Conservation (phyloP, 2,329 filamentous ascomycete genomes). For the Teratosphaeria destructans region DNA sequence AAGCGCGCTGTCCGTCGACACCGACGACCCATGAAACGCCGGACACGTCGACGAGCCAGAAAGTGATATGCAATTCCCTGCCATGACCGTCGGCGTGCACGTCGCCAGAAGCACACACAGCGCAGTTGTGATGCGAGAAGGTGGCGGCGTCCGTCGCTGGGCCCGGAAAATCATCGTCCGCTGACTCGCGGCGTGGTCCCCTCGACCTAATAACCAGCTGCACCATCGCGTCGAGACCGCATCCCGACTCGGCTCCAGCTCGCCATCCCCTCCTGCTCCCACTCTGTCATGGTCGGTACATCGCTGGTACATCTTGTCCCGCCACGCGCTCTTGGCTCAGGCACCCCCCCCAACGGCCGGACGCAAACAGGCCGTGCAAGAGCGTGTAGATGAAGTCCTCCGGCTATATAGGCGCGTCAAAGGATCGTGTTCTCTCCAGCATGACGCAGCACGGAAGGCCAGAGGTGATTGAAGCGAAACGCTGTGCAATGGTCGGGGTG, state of each 20-base stretch:
- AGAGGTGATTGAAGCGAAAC: neutral
- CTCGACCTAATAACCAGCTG: neutral
- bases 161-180: neutral
- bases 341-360: neutral
- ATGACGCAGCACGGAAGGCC: neutral
- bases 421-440: neutral
- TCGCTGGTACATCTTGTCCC: neutral
- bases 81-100: slow-evolving; percentile 18
- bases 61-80: slow-evolving; percentile 56
- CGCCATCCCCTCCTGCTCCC: neutral
- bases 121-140: neutral
- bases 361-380: neutral
- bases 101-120: slow-evolving; percentile 15
- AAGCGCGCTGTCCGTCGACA: slow-evolving; percentile 53
- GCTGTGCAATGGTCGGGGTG: neutral
- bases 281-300: neutral
- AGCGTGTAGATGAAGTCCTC: neutral
- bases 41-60: slow-evolving; percentile 59
- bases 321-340: neutral
- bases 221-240: neutral
- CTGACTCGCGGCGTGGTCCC: neutral
- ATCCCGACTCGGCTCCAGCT: neutral
- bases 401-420: neutral
- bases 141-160: neutral
- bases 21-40: slow-evolving; percentile 60